Evolutionary conservation across 2,329 filamentous ascomycete species (phyloP), one percentile per base, ranked within the genome.

Genomic region (Plenodomus tracheiphilus): DNA sequence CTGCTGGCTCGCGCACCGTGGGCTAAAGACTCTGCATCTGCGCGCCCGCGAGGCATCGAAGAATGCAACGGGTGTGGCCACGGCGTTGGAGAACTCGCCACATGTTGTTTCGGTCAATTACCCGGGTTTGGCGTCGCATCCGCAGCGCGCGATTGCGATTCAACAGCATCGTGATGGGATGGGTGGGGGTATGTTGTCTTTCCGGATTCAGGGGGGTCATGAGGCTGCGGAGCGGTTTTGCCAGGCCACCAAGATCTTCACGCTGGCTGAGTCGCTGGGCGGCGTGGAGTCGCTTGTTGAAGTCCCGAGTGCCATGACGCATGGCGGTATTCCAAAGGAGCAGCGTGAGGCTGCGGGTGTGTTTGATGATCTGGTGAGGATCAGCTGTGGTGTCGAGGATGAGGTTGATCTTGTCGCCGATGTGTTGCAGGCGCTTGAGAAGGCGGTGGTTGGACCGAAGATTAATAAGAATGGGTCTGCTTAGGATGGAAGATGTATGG

Each of bases 101-200:
- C 80, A 93, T 68, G 91, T 97, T 69, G 81, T 95, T 64, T 81
- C 88, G 13, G 93, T 99, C 74, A 96, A 97, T 80, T 99, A 99
- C 76, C 94, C 94, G 1, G 94, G 94, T 21, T 82, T 97, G 5
- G 81, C 87, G 57, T 93, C 89, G 9, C 93, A 97, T 76, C 87
- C 88, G 6, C 91, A 97, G 69, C 86, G 91, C 63, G 80, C 81
- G 56, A 91, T 99, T 64, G 91, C 93, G 17, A 71, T 86, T 66
- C 91, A 89, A 77, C 94, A 99, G 78, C 94, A 99, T 78, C 89
- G 94, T 60, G 83, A 95, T 63, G 94, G 88, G 54, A 87, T 97
- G 82, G 94, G 94, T 51, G 94, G 94, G 61, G 94, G 94, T 53
- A 99, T 99, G 94, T 85, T 99, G 37, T 93, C 88, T 49, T 99